Conservation (phyloP, 1,284 basidiomycete genomes). For the Athelia psychrophila region DNA sequence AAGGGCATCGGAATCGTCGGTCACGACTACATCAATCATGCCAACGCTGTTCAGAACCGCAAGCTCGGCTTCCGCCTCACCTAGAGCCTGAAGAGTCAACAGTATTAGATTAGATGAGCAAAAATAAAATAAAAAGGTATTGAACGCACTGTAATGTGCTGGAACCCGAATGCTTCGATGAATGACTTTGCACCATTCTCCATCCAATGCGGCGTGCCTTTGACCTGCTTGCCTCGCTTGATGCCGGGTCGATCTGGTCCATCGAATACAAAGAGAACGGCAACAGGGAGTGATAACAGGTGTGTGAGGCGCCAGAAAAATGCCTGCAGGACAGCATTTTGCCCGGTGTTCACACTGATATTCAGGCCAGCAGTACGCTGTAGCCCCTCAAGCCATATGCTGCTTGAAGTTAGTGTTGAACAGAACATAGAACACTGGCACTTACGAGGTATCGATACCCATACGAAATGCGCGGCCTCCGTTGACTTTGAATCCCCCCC, state of each 20-base stretch:
- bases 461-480: too few relatives aligned
- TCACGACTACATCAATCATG: neutral
- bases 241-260: slow-evolving; percentile 42
- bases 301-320: slow-evolving; percentile 20
- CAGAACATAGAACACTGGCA: too few relatives aligned
- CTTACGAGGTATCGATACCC: too few relatives aligned
- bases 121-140: too few relatives aligned
- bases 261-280: slow-evolving; percentile 57
- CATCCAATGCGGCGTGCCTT: slow-evolving; percentile 23
- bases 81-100: neutral
- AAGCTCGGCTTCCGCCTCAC: neutral
- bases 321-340: slow-evolving; percentile 10
- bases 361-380: too few relatives aligned
- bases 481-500: too few relatives aligned
- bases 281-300: slow-evolving; percentile 42
- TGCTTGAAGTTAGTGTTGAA: too few relatives aligned
- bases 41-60: neutral
- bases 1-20: neutral
- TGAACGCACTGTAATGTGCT: too few relatives aligned
- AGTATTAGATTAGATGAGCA: too few relatives aligned
- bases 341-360: neutral
- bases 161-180: slow-evolving; percentile 42
- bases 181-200: slow-evolving; percentile 35
- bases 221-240: slow-evolving; percentile 40
- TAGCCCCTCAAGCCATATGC: too few relatives aligned